Base-by-base conservation (phyloP, 768 basidiomycete species). In the Paxillus ammoniavirescens region DNA sequence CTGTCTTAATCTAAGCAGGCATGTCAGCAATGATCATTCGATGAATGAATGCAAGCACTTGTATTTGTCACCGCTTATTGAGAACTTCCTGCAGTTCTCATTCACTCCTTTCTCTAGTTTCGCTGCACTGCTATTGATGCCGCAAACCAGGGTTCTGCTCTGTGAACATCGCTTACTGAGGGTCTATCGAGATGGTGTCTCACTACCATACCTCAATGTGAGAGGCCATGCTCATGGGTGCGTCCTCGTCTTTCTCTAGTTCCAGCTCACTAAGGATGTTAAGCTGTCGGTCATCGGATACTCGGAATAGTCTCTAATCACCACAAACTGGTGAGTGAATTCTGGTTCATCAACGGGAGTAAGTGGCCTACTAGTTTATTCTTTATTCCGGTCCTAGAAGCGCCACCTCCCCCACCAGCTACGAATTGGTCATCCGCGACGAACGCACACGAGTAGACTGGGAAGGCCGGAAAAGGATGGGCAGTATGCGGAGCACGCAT, bases 171-270 rank as follows among this genome's bases (percentile, higher is more conserved):
- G 28, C 30, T 61, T 37, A 55, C 14, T 41, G n/a, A 21, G 31
- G 21, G 44, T 30, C 2, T 18, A 15, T 13, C 26, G 28, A 28
- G 8, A 54, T 21, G 57, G 46, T 38, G 49, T 15, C 30, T 42
- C 15, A 10, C 5, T 38, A 30, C 47, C 72, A 56, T 68, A 89
- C 91, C 72, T 82, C 68, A 8, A 75, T 69, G 65, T 88, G 72
- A 12, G 82, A 80, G 15, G 87, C 86, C 78, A 98, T 86, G 67
- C 93, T 96, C 92, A 94, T 98, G n/a, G 97, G 95, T 5, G 89
- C 90, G 71, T 98, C 97, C 66, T 95, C 95, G 35, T 84, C 88
- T 30, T 70, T 79, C 50, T 82, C 86, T 12, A 99, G 78, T 62
- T 91, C 83, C 45, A 85, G 75, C 67, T 97, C 93, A 60, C 81